Conservation (phyloP, 345 rosid genomes). For the Gossypium anomalum region DNA sequence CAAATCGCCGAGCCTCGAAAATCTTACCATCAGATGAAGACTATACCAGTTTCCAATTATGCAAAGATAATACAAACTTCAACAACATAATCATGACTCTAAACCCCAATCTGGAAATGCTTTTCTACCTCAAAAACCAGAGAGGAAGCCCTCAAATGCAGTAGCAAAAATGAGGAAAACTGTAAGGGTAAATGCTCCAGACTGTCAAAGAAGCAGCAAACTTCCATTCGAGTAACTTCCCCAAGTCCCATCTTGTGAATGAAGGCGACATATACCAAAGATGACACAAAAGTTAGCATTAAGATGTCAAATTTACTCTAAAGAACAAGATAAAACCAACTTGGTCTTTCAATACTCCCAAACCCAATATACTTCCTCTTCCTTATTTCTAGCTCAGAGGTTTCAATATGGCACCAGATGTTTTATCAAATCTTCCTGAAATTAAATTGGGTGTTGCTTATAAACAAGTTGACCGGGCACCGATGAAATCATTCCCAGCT, state of each 20-base stretch:
- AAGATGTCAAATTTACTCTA: no score
- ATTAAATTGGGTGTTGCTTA: conserved; percentile 80
- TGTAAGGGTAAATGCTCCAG: neutral
- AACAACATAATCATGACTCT: conserved; percentile 18
- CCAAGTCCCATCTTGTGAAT: no score
- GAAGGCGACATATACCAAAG: no score
- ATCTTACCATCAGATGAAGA: conserved; percentile 26
- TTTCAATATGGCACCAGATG: conserved; percentile 47
- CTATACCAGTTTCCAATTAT: conserved; percentile 22
- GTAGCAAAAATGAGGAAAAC: conserved; percentile 11
- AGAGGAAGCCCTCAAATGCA: conserved; percentile 5
- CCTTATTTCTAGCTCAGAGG: no score
- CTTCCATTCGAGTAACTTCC: conserved; percentile 7
- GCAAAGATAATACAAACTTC: conserved; percentile 27
- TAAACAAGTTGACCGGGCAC: conserved; percentile 62
- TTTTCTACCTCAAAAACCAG: neutral
- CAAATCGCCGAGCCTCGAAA: conserved; percentile 9
- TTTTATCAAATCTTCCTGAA: conserved; percentile 72
- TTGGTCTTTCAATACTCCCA: no score
- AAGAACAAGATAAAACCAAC: no score
- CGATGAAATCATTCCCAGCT: conserved; percentile 68
- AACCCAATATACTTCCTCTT: neutral
- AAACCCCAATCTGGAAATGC: conserved; percentile 14
- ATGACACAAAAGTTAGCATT: no score
- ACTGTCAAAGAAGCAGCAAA: conserved; percentile 12